Base-by-base conservation (phyloP, 192 early-diverging fungal species). In the Diversispora eburnea region DNA sequence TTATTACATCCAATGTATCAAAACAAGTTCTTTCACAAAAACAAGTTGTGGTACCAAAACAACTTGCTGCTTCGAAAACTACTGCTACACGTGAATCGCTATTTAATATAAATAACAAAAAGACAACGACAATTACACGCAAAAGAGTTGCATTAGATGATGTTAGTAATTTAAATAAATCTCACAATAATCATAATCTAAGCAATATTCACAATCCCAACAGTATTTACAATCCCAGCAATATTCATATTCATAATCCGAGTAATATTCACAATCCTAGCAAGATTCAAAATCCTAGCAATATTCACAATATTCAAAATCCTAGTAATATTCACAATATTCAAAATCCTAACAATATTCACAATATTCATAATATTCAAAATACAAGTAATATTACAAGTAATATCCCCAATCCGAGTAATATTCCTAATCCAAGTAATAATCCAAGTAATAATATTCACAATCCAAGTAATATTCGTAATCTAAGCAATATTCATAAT, bases 131-230 rank as follows among this genome's bases (percentile, higher is more conserved):
- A n/a, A n/a, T 57, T 57, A 39, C 9, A 12, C 60, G 60, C 41
- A 61, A 61, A 41, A 61, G 60, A 61, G 19, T 17, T 13, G 60
- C 60, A 41, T 41, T 61, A 41, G 39, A 61, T 3, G 60, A 61
- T 61, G 60, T 61, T 9, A 61, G 60, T 10, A 61, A 61, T 17
- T 12, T 61, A 5, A 61, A 17, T 5, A 61, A 61, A 0, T 2
- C 25, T 33, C 25, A 33, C 25, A 33, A 33, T 33, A 33, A 33
- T 33, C 25, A 33, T 2, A 33, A 41, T 41, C 60, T 5, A 2
- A 51, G 49, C 13, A 13, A 13, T 12, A 33, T 33, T 33, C 25
- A 33, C 2, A 33, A 33, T 33, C 49, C 13, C 13, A 12, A 51
- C 8, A 51, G 5, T 5, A 51, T 4, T 8, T 3, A 57, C 55